Percentiles rank a stretch among this genome's conserved stretches.
phyloP scores from a whole-genome alignment of 2,329 filamentous ascomycete species.

The Beauveria brongniartii region DNA sequence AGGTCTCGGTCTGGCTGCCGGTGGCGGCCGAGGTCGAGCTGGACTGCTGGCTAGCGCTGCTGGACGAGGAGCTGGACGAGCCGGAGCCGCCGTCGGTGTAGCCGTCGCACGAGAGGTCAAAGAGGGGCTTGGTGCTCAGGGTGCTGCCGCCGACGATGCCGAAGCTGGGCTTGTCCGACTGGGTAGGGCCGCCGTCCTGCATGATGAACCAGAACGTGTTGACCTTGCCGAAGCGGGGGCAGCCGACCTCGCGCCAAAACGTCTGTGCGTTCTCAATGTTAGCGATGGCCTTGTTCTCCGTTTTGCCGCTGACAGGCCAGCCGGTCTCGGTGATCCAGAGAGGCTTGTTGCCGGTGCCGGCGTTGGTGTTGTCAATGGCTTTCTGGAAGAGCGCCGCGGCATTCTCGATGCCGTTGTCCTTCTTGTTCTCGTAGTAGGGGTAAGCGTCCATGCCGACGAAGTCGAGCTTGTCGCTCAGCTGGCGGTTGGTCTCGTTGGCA shows the following conservation, averaged over 20 bases:
- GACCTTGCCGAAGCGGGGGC: slow-evolving; percentile 55
- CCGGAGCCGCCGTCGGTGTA: slow-evolving; percentile 12
- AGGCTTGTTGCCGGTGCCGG: slow-evolving; percentile 55
- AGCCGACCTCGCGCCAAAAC: slow-evolving; percentile 77
- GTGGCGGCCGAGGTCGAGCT: not conserved
- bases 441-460: slow-evolving; percentile 82
- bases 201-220: slow-evolving; percentile 75
- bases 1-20: slow-evolving; percentile 9
- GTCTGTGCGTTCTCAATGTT: slow-evolving; percentile 59
- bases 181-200: slow-evolving; percentile 52
- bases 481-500: slow-evolving; percentile 63
- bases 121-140: slow-evolving; percentile 48
- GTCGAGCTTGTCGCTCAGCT: slow-evolving; percentile 62
- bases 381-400: slow-evolving; percentile 60
- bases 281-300: slow-evolving; percentile 53
- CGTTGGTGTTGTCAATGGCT: slow-evolving; percentile 52
- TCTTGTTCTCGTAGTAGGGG: slow-evolving; percentile 71
- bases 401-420: slow-evolving; percentile 56
- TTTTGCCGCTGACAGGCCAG: slow-evolving; percentile 67
- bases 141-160: slow-evolving; percentile 51
- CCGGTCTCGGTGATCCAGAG: slow-evolving; percentile 88
- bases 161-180: slow-evolving; percentile 55
- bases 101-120: slow-evolving; percentile 51
- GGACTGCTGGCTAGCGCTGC: slow-evolving; percentile 15
- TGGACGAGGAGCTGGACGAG: slow-evolving; percentile 9